Evolutionary conservation across 306 rosid genomes (phyloP), one percentile per base, ranked within the genome.

Genomic region (Arachis stenosperma): DNA sequence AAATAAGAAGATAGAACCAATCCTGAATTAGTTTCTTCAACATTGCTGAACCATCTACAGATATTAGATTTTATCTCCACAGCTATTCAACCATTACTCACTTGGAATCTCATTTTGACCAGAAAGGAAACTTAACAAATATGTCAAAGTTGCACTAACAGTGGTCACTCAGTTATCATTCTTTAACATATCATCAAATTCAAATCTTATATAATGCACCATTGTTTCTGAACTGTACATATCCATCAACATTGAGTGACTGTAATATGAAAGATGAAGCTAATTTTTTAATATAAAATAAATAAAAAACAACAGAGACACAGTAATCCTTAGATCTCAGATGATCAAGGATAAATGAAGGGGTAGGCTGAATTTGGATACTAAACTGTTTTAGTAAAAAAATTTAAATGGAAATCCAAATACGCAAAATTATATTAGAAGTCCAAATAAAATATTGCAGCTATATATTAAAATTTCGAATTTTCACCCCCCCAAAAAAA

Each of bases 381-480:
- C 42, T 33, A 66, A 11, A 33, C 36, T 33, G 4, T 33, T 33
- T 33, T 33, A 33, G 37, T 33, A 33, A 33, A 33, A 33, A 2
- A 33, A 2, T 2, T 33, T 33, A 33, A 33, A 33, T 33, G 37
- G 37, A 33, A 33, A 33, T 33, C 37, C 37, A 9, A 17, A 29
- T 7, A 30, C 41, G 30, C 57, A 67, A 67, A 60, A 50, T 68
- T 12, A 15, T n/a, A 54, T 66, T 44, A 30, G 47, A 51, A 52
- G 54, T 58, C 55, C 69, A 51, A 65, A 7, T 69, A 48, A 29
- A 30, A 58, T 71, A 15, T 40, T 6, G 47, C 59, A 60, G 30
- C 71, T 46, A 50, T 27, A 51, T 37, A 77, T 76, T 30, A 77
- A 33, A 33, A 33, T 33, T 33, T 33, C 4, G 37, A 33, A 33